Conservation (phyloP, 2,329 filamentous ascomycete species). For the Aspergillus ibericus region DNA sequence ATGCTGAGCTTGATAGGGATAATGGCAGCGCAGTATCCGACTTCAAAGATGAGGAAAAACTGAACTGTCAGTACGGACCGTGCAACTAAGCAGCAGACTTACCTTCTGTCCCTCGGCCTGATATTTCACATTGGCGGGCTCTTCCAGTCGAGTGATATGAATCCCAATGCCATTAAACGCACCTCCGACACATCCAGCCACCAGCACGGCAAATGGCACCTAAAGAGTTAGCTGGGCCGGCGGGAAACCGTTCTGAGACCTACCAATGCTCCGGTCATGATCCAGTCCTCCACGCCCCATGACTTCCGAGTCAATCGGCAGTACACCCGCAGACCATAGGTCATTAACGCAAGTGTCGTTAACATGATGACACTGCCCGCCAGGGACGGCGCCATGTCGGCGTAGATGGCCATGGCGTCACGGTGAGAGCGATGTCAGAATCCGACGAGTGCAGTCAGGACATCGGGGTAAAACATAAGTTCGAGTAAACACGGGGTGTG, state of each 20-base stretch:
- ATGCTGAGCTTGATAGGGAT: slow-evolving; percentile 30
- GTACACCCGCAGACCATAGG: slow-evolving; percentile 20
- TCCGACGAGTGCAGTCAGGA: not conserved
- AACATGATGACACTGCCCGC: slow-evolving; percentile 23
- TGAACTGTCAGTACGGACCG: not conserved
- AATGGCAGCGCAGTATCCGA: slow-evolving; percentile 27
- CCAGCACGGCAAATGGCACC: slow-evolving; percentile 22
- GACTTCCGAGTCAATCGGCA: slow-evolving; percentile 20
- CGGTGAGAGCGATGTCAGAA: not conserved
- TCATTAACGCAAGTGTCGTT: slow-evolving; percentile 19
- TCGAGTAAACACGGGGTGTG: slow-evolving; percentile 2
- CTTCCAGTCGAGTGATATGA: slow-evolving; percentile 11
- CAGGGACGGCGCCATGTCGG: slow-evolving; percentile 21
- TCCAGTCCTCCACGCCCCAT: slow-evolving; percentile 26
- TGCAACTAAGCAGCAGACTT: not conserved
- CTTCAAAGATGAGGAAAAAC: slow-evolving; percentile 30
- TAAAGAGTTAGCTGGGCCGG: not conserved
- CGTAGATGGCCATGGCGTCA: slow-evolving; percentile 20
- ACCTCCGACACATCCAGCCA: slow-evolving; percentile 22
- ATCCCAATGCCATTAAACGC: slow-evolving; percentile 27
- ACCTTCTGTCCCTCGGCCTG: slow-evolving; percentile 21
- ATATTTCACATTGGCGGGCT: slow-evolving; percentile 21
- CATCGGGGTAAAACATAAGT: not conserved
- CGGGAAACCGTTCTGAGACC: not conserved
- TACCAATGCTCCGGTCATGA: slow-evolving; percentile 26